These are phyloP conservation scores for Cyclotella sp. DNA, from an alignment of 108 stramenopile species.

Conservation along the genomic window DNA sequence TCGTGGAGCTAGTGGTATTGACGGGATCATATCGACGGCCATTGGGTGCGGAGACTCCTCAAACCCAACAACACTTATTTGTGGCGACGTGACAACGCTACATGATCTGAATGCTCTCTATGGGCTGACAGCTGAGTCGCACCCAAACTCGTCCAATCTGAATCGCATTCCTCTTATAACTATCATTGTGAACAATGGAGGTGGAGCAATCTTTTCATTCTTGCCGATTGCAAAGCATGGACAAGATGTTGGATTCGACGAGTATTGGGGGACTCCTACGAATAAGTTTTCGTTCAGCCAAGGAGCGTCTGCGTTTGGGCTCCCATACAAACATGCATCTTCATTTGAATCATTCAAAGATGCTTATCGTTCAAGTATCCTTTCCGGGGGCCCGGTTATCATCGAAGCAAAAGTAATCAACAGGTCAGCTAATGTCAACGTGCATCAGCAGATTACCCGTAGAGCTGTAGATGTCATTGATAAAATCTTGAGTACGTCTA, in stretches of 20 bases:
- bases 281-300: constrained; percentile 71
- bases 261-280: constrained; percentile 92
- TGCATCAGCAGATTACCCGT: constrained; percentile 67
- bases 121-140: constrained; percentile 49
- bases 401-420: constrained; percentile 71
- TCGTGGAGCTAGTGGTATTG: constrained; percentile 94
- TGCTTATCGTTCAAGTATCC: constrained; percentile 37
- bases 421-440: constrained; percentile 67
- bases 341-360: constrained; percentile 50
- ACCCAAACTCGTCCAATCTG: constrained; percentile 25
- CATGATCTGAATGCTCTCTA: constrained; percentile 92
- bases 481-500: constrained; percentile 12
- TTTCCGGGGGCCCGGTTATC: constrained; percentile 34
- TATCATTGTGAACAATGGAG: constrained; percentile 90
- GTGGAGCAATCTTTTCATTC: constrained; percentile 95
- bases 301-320: constrained; percentile 71
- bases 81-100: constrained; percentile 89
- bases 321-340: constrained; percentile 52
- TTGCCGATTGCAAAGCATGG: constrained; percentile 93
- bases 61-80: constrained; percentile 74
- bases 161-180: constrained; percentile 67
- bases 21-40: constrained; percentile 91
- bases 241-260: constrained; percentile 84
- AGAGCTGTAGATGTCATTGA: constrained; percentile 41
- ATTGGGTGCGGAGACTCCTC: constrained; percentile 80